Base-by-base conservation (phyloP, 1,284 basidiomycete species). In the Sanghuangporus sanghuang region DNA sequence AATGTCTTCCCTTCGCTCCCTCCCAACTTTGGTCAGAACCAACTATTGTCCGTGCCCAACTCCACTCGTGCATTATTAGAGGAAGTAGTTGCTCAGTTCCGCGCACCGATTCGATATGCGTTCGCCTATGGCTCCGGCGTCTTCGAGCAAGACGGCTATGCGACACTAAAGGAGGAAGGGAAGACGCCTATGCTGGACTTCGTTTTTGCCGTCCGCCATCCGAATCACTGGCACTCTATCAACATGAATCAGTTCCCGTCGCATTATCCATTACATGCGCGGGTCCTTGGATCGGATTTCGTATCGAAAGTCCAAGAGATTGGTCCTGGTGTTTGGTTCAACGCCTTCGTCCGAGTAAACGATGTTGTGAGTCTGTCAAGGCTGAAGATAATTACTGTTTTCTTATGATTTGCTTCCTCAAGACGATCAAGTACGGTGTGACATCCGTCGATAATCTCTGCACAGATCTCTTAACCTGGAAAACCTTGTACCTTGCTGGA, bases 381-480 rank as follows among this genome's bases (percentile, higher is more conserved):
- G 18, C 44, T 58, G 27, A 23, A 32, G 35, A 14, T 54, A 44
- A 48, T 57, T 46, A 53, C 5, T 52, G 59, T 42, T 62, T 53
- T 32, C 50, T 67, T 49, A 46, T 59, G 18, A 46, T 38, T 58
- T 69, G 64, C 59, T 36, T 49, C 18, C 48, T 57, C 12, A 71
- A 97, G 92, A 88, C 84, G 58, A 92, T 98, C 77, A 99, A 99
- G 77, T 99, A 99, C 74, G 96, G 96, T n/a, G 89, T 98, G 32
- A 95, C 96, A 39, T 94, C 93, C 0, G 85, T 97, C 7, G 92
- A 96, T 69, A 89, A 89, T 63, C 83, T 99, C 36, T 94, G 92
- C 69, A 83, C 86, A 0, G 97, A 99, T 73, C 79, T 99, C 48
- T 81, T 96, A 49, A 92, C 94, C 71, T 99, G 97, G 96, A 85